Evolutionary conservation across 176 grass and related monocot species (phyloP).

Genomic region (Eremochloa ophiuroides): DNA sequence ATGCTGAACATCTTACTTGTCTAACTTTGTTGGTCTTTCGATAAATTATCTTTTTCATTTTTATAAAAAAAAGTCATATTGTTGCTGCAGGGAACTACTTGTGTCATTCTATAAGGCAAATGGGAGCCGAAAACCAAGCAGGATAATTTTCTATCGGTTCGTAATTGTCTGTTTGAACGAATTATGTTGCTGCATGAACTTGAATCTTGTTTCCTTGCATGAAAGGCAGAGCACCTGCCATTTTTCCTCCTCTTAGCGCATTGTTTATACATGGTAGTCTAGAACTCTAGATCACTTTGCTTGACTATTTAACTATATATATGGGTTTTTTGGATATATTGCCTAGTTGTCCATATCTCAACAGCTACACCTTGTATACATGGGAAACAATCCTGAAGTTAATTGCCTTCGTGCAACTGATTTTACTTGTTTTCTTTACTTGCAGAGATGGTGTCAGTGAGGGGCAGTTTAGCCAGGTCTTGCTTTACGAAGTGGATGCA

Average conservation of each 20-base stretch:
- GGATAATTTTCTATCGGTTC: slow-evolving; percentile 88
- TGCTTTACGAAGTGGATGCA: slow-evolving; percentile 73
- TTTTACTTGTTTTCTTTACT: not conserved
- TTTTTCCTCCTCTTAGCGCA: not conserved
- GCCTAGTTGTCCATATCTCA: not conserved
- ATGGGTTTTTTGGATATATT: too few species aligned
- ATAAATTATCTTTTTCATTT: not conserved
- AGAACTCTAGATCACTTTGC: too few species aligned
- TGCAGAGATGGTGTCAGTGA: slow-evolving; percentile 91
- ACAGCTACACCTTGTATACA: not conserved
- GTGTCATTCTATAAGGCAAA: slow-evolving; percentile 51
- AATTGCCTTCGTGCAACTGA: not conserved
- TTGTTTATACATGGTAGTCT: not conserved
- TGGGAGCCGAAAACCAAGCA: slow-evolving; percentile 23
- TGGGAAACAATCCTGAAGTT: not conserved
- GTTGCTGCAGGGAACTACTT: slow-evolving; percentile 58
- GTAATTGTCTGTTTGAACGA: not conserved
- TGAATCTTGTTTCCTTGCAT: not conserved
- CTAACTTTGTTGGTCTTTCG: not conserved
- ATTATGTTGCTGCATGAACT: not conserved
- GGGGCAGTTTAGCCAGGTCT: slow-evolving; percentile 71
- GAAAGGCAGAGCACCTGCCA: not conserved
- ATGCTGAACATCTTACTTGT: not conserved
- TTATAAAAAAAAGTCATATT: not conserved
- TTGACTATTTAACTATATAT: too few species aligned